phyloP scores from a whole-genome alignment of 176 grass and related monocot species.

The Aegilops bicornis region DNA sequence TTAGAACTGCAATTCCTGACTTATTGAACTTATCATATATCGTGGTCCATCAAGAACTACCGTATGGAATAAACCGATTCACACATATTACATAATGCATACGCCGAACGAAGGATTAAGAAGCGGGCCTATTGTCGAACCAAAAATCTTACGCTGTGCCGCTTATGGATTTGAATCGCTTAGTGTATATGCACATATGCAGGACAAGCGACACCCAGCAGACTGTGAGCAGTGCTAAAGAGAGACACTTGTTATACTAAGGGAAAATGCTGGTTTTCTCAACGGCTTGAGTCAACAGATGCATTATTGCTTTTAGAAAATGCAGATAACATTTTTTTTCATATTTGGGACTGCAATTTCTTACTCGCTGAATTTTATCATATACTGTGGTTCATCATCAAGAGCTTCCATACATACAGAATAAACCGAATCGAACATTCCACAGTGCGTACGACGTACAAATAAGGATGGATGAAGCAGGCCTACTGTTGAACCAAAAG shows the following conservation, averaged over 20 bases:
- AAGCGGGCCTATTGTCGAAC: background rate
- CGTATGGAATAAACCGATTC: background rate
- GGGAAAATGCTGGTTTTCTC: no score
- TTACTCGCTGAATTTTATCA: background rate
- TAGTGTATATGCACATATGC: no score
- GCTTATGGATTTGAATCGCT: no score
- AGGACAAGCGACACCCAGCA: no score
- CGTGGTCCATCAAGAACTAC: background rate
- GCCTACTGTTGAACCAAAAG: background rate
- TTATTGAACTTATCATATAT: background rate
- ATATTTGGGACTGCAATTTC: background rate
- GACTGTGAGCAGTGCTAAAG: no score
- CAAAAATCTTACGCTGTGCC: background rate
- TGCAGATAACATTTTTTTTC: no score
- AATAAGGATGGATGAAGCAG: background rate
- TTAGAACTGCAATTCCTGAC: background rate
- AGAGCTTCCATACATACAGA: background rate
- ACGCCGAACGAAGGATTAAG: background rate
- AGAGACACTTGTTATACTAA: no score
- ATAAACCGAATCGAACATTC: background rate
- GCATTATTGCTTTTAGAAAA: no score
- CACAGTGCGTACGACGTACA: background rate
- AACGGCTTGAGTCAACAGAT: no score
- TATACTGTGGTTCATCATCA: background rate
- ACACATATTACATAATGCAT: background rate